Base-by-base conservation (phyloP, 2,329 filamentous ascomycete genomes). In the Aspergillus alliaceus region DNA sequence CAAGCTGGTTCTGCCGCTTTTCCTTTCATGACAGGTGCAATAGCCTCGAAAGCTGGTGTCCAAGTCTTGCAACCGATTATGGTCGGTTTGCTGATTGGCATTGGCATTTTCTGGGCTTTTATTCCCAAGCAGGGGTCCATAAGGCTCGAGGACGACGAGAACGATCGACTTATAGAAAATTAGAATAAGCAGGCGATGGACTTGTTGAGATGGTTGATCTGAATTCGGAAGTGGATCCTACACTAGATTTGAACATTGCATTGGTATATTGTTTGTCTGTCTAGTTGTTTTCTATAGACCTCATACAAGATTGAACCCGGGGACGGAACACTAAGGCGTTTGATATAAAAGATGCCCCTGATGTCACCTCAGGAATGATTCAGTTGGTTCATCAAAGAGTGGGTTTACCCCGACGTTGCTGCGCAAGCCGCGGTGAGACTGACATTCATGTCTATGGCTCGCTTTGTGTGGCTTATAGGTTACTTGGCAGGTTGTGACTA, bases 21-120 rank as follows among this genome's bases (percentile, higher is more conserved):
- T 35, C 65, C 65, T 11, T 67, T 67, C 50, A 53, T 67, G 47
- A 66, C 65, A 4, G 65, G 65, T 12, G 62, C 64, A 2, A 60
- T 67, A 46, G 65, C 65, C 37, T 67, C 65, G 34, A 62, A 59
- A 22, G 59, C 56, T 5, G 65, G 65, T 2, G 64, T 67, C 20
- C 60, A 65, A 31, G 62, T 65, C 12, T 40, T 67, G 54, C 65
- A 66, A 25, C 65, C 65, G n/a, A 67, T 67, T 20, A 65, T 67
- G 64, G 44, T 67, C n/a, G 60, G 57, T 1, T 54, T 67, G 47
- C 44, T 67, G 14, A 34, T 62, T 15, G 64, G 64, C 24, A 60
- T 67, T 42, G 56, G 53, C n/a, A 35, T 66, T 15, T 64, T 67
- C 35, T 67, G 64, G 65, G 56, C 58, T 5, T 40, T 67, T 9